Base-by-base conservation (phyloP, 257 asterid genomes). In the Nicotiana otophora region DNA sequence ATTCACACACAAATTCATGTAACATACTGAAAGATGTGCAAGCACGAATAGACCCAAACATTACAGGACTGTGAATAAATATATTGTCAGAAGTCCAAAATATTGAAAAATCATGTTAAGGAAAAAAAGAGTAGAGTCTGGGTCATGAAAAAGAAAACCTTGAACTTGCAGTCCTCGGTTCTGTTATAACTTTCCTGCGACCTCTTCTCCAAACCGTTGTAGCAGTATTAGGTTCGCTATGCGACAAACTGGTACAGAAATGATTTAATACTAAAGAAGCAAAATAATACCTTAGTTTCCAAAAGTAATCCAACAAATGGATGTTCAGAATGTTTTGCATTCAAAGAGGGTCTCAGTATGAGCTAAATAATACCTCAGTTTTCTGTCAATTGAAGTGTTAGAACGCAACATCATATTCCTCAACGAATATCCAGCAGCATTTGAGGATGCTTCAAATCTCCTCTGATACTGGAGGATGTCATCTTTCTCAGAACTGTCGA, bases 101-200 rank as follows among this genome's bases (percentile, higher is more conserved):
- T 10, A 70, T 28, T 70, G 57, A 42, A 70, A 5, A 39, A 20
- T 19, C 23, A 70, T 42, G 34, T 20, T 19, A 20, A 42, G 20
- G 58, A 42, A 42, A 20, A 20, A 30, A 70, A 42, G 78, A 70
- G 48, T n/a, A 42, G 58, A 68, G 36, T 42, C 12, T 72, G 34
- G 54, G 34, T 10, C 57, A n/a, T 39, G 6, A 70, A 42, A 74
- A 84, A 65, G 77, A 82, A 51, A 83, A 96, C 99, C 99, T 96
- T 87, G 99, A 94, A 86, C 98, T 92, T 78, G 99, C 97, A 84
- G 99, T 96, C 90, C 97, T 88, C 81, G 89, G 94, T 87, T 94
- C 98, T 66, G 95, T 90, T 88, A 92, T 91, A 82, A 82, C 95
- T 87, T 94, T 92, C 85, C 97, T 93, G 89, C 94, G 87, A 92